Evolutionary conservation across 2,329 filamentous ascomycete species (phyloP), one percentile per base, ranked within the genome.

Genomic region (Aspergillus floridensis): DNA sequence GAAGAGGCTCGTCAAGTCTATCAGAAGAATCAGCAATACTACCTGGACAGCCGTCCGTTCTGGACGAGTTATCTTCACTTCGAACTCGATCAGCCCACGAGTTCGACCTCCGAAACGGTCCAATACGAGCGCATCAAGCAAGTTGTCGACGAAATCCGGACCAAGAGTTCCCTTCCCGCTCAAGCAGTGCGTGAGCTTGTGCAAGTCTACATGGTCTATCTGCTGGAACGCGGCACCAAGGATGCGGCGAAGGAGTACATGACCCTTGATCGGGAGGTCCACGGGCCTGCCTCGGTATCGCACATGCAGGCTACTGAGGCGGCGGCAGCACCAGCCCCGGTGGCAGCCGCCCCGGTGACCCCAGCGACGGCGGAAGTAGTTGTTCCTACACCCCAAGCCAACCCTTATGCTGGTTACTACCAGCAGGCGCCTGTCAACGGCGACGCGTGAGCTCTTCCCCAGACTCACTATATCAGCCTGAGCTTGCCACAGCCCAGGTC

Each of bases 61-160:
- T 99, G 95, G 93, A 82, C 87, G 66, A 90, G 86, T 70, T 98
- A 92, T 81, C 84, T 98, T 57, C 81, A 89, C 59, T 96, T 99
- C 70, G 95, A 99, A 79, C 81, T 96, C 52, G 87, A 90, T 58
- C 93, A 96, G 74, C 89, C 91, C 11, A 88, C 88, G 1, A 87
- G 80, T 62, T 77, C 81, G 1, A 84, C 87, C 53, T 81, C 83
- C 2, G 90, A 93, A 70, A 68, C 80, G 1, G 79, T 85, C 58
- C 86, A 92, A 58, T 86, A 87, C 55, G 81, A 87, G 64, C 88
- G 88, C n/a, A 86, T 98, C 71, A 91, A 91, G 77, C 84, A 88
- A 56, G 89, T 97, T 12, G 86, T 93, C 70, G 84, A 90, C 22
- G 86, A 91, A 68, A 84, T 96, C 68, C 84, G 88, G 35, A 80